These are phyloP conservation scores for Flaveria floridana DNA, from an alignment of 140 eudicot species.

Conservation along the genomic window DNA sequence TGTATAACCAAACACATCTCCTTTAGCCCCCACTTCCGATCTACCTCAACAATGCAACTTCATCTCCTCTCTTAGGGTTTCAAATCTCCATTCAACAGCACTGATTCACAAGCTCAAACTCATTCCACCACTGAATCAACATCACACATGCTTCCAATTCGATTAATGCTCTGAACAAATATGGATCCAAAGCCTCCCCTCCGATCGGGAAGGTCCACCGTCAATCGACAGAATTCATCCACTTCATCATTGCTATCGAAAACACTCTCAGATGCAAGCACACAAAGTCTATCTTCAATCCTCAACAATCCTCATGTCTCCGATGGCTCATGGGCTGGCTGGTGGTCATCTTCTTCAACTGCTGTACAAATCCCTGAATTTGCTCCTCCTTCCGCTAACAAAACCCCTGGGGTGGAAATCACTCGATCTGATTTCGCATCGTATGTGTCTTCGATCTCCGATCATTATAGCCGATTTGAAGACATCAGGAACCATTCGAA, in stretches of 20 bases:
- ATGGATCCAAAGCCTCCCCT: too few relatives aligned
- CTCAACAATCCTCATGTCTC: conserved; percentile 77
- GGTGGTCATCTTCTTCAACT: conserved; percentile 83
- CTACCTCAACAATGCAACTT: conserved; percentile 16
- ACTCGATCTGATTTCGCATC: conserved; percentile 58
- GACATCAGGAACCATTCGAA: conserved; percentile 53
- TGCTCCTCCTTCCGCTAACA: conserved; percentile 39
- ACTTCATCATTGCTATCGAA: conserved; percentile 40
- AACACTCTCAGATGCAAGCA: conserved; percentile 49
- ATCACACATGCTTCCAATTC: too few relatives aligned
- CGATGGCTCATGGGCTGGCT: conserved; percentile 55
- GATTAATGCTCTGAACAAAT: too few relatives aligned
- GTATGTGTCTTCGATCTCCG: conserved; percentile 48
- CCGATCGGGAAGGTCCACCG: too few relatives aligned
- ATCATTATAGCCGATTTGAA: conserved; percentile 46
- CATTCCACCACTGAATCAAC: too few relatives aligned
- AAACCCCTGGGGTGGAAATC: conserved; percentile 49
- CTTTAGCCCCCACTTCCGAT: conserved; percentile 25
- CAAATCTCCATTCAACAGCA: neutral
- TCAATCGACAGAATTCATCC: too few relatives aligned
- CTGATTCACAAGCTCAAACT: neutral
- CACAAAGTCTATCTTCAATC: conserved; percentile 68
- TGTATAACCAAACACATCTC: conserved; percentile 19
- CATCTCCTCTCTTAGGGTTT: conserved; percentile 6
- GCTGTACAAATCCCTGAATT: conserved; percentile 59